Conservation (phyloP, 1,284 basidiomycete genomes). For the Kwoniella shivajii region DNA sequence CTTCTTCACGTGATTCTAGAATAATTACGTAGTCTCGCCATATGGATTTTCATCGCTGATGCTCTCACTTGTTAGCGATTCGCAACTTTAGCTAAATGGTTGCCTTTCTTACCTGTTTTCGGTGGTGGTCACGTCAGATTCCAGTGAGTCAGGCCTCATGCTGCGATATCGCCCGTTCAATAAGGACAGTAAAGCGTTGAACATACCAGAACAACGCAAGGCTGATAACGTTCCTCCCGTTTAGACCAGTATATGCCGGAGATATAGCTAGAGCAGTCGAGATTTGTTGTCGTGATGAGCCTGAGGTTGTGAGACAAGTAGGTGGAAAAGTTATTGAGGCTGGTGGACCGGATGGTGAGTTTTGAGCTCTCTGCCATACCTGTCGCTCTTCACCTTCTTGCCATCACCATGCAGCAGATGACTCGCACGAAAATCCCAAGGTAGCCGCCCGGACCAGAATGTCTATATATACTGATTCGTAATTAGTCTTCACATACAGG, state of each 20-base stretch:
- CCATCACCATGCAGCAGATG: not conserved
- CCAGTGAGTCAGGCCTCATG: conserved; percentile 53
- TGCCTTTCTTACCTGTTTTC: conserved; percentile 72
- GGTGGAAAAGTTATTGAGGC: conserved; percentile 67
- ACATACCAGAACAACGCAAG: not conserved
- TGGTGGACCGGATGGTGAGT: conserved; percentile 66
- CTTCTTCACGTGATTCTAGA: not conserved
- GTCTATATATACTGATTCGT: not conserved
- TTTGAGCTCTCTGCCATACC: no score
- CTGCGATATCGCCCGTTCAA: not conserved
- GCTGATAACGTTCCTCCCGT: conserved; percentile 1
- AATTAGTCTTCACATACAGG: conserved; percentile 64
- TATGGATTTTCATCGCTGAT: no score
- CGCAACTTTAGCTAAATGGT: conserved; percentile 60
- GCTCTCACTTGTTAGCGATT: conserved; percentile 59
- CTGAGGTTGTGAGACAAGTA: conserved; percentile 54
- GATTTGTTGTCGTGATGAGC: conserved; percentile 58
- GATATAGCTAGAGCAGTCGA: conserved; percentile 66
- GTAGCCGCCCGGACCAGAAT: not conserved
- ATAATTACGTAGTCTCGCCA: no score
- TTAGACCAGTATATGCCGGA: conserved; percentile 64
- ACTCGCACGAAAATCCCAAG: not conserved
- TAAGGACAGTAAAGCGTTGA: not conserved
- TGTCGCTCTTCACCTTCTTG: not conserved
- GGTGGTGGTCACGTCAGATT: conserved; percentile 67